Percentiles rank a stretch among this genome's conserved stretches.
These are phyloP conservation scores for Myxozyma geophila DNA, from an alignment of 805 yeast genomes.

Conservation along the genomic window DNA sequence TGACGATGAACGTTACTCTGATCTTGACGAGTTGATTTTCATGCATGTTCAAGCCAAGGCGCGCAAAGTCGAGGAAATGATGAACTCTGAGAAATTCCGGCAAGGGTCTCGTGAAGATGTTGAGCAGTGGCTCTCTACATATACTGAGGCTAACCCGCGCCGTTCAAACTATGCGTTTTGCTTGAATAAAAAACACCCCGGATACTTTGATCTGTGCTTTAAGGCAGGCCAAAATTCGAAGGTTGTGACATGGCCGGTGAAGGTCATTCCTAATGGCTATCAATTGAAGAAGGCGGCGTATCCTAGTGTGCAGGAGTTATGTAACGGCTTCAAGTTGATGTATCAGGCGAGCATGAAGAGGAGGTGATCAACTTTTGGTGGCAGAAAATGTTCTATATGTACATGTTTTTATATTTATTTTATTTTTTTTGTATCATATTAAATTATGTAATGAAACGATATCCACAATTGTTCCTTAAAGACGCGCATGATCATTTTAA, in stretches of 20 bases:
- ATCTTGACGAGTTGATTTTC: constrained; percentile 90
- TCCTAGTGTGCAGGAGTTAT: constrained; percentile 84
- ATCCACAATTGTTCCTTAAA: neutral
- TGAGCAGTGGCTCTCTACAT: constrained; percentile 82
- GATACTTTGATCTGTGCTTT: constrained; percentile 88
- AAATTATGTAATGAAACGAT: neutral
- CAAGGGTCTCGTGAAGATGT: constrained; percentile 79
- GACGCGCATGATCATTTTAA: constrained; percentile 24
- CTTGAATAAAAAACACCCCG: constrained; percentile 87
- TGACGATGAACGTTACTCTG: constrained; percentile 73
- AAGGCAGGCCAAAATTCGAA: constrained; percentile 59
- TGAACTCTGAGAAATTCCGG: constrained; percentile 84
- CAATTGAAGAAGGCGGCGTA: constrained; percentile 77
- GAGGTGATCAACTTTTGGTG: constrained; percentile 2
- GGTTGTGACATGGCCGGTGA: constrained; percentile 85
- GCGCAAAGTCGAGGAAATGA: constrained; percentile 80
- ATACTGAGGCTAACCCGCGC: constrained; percentile 87
- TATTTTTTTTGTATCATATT: neutral
- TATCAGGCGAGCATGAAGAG: constrained; percentile 28
- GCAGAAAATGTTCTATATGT: neutral
- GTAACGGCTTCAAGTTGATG: constrained; percentile 90
- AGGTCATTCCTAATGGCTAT: constrained; percentile 80
- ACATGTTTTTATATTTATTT: neutral
- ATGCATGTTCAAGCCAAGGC: constrained; percentile 85
- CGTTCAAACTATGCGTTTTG: constrained; percentile 91